phyloP scores from a whole-genome alignment of 1,284 basidiomycete species.

The Schizophyllum commune region DNA sequence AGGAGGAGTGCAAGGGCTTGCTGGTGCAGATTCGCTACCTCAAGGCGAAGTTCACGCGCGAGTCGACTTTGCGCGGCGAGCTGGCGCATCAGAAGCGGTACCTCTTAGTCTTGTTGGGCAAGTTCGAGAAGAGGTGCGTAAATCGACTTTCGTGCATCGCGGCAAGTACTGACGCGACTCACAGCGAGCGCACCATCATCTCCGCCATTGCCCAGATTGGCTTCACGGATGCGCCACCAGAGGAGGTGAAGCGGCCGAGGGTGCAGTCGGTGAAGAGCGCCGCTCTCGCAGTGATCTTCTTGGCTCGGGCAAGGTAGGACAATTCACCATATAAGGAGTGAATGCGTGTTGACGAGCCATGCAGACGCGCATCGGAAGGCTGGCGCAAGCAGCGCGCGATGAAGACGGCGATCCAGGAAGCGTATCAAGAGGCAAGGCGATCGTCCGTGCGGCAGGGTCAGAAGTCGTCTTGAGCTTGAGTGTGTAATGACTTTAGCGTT shows the following conservation, averaged over 20 bases:
- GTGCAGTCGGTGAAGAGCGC: slow-evolving; percentile 49
- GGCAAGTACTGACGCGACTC: slow-evolving; percentile 4
- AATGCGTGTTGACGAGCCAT: not conserved
- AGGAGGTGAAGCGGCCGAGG: slow-evolving; percentile 27
- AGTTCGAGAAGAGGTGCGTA: slow-evolving; percentile 68
- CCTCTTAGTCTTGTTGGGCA: slow-evolving; percentile 51
- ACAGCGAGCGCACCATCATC: slow-evolving; percentile 72
- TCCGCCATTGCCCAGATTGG: slow-evolving; percentile 75
- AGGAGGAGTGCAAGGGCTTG: slow-evolving; percentile 81
- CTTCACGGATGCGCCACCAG: slow-evolving; percentile 35
- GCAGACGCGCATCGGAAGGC: not conserved
- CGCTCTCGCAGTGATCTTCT: slow-evolving; percentile 56
- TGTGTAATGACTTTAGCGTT: too few relatives aligned
- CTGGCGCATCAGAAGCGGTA: slow-evolving; percentile 87
- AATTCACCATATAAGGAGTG: not conserved
- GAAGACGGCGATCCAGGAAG: not conserved
- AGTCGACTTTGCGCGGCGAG: slow-evolving; percentile 74
- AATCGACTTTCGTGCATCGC: not conserved
- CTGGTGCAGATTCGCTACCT: slow-evolving; percentile 87
- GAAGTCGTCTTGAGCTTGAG: not conserved
- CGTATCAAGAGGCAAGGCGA: not conserved
- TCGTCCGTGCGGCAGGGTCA: not conserved
- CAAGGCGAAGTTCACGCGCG: slow-evolving; percentile 86
- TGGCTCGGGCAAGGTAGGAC: slow-evolving; percentile 58
- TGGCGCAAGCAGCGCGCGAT: not conserved